phyloP scores from a whole-genome alignment of 1,284 basidiomycete genomes.

The Fomitiporia mediterranea region DNA sequence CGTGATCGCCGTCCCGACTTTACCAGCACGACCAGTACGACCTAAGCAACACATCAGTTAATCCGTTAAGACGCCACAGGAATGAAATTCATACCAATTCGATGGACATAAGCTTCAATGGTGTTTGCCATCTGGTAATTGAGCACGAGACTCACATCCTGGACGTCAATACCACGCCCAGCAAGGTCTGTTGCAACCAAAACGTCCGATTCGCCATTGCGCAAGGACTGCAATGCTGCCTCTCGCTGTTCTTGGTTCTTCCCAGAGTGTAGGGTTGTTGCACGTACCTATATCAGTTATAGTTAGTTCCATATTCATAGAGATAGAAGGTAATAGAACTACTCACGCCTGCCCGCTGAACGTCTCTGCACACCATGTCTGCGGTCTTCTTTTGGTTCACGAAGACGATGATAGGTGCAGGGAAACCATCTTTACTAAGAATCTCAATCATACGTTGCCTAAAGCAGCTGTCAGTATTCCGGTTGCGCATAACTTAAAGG shows the following conservation, averaged over 20 bases:
- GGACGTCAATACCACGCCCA: slow-evolving; percentile 97
- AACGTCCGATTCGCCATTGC: slow-evolving; percentile 78
- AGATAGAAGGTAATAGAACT: slow-evolving; percentile 19
- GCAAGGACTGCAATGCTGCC: slow-evolving; percentile 80
- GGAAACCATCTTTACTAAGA: slow-evolving; percentile 77
- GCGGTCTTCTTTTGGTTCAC: slow-evolving; percentile 99
- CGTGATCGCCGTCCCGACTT: slow-evolving; percentile 88
- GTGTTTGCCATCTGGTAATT: slow-evolving; percentile 97
- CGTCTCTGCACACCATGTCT: slow-evolving; percentile 91
- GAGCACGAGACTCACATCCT: slow-evolving; percentile 92
- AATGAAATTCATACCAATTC: slow-evolving; percentile 69
- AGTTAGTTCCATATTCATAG: slow-evolving; percentile 15
- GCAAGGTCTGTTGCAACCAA: slow-evolving; percentile 97
- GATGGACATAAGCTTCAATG: slow-evolving; percentile 96
- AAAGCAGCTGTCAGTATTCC: slow-evolving; percentile 19
- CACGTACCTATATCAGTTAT: slow-evolving; percentile 59
- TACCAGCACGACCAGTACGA: slow-evolving; percentile 96
- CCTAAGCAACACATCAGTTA: slow-evolving; percentile 40
- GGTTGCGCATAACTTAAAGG: neutral
- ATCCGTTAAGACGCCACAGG: neutral
- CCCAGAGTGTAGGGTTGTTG: slow-evolving; percentile 90
- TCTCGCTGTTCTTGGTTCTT: slow-evolving; percentile 98
- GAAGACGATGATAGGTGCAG: slow-evolving; percentile 96
- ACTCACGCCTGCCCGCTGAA: slow-evolving; percentile 77
- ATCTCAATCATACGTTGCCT: slow-evolving; percentile 86